Base-by-base conservation (phyloP, 768 basidiomycete genomes). In the Phanerodontia chrysosporium region DNA sequence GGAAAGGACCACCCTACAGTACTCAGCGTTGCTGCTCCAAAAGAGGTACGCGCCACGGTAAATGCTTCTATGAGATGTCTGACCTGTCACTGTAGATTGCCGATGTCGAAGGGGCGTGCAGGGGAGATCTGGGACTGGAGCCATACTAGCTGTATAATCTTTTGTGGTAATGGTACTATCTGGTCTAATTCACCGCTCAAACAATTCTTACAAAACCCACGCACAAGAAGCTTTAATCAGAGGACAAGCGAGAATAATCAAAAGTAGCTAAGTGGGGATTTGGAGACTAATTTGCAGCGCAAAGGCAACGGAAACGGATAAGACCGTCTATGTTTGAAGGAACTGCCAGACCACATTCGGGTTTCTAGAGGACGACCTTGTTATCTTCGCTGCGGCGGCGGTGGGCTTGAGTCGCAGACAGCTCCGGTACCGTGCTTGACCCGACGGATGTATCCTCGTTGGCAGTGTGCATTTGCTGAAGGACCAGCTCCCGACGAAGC, bases 51-150 rank as follows among this genome's bases (percentile, higher is more conserved):
- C 27, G 46, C 45, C 18, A 16, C 6, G 39, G 25, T 4, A 9
- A 22, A 63, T 25, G 4, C 13, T 13, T 13, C 22, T 35, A 12
- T 29, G 3, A 55, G 51, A 28, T 5, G 2, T 3, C 28, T 29
- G 1, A 27, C 27, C 24, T 28, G 25, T 28, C 2, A 16, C 3
- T 24, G 22, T 58, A 81, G 86, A 83, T 92, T 39, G 81, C 72
- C 7, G 91, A 93, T 65, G 77, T 93, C 0, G 92, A 94, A 71
- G 89, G 87, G 1, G 83, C 87, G 16, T 93, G 92, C 69, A 85
- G 87, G 67, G 89, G 89, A 6, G 69, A 81, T 45, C 67, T 92
- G 48, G 89, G 84, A 29, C 68, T 90, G n/a, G 80, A 83, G 51
- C 73, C 86, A 6, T 75, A 78, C 61, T 81, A 51, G 25, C 9